A percentile compares a stretch with the other conserved stretches of the same genome.
These are phyloP conservation scores for Pseudoturritis turrita DNA, from an alignment of 345 rosid species.

Conservation along the genomic window DNA sequence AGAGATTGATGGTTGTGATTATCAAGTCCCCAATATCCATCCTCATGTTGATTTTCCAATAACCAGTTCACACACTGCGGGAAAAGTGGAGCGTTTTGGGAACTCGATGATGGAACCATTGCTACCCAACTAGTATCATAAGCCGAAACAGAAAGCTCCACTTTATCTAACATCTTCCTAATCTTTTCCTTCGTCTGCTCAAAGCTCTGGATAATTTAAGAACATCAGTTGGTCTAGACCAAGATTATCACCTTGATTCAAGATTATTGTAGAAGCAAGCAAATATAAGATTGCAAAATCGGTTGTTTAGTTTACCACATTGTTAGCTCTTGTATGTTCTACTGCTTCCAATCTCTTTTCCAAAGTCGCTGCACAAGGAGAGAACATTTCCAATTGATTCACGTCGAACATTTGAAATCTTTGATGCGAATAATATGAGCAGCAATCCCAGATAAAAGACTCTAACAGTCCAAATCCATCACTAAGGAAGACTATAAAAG, in stretches of 20 bases:
- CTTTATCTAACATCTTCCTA: slow-evolving; percentile 54
- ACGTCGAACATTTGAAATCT: neutral
- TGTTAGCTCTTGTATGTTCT: slow-evolving; percentile 21
- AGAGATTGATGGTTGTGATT: slow-evolving; percentile 36
- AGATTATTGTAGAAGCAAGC: neutral
- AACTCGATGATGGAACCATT: slow-evolving; percentile 66
- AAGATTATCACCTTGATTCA: neutral
- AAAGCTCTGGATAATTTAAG: slow-evolving; percentile 31
- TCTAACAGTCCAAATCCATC: neutral
- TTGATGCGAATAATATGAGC: neutral
- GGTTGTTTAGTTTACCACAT: slow-evolving; percentile 36
- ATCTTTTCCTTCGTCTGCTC: slow-evolving; percentile 48
- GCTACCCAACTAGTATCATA: slow-evolving; percentile 96
- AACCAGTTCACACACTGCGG: slow-evolving; percentile 72
- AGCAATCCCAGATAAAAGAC: neutral
- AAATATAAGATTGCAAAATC: neutral
- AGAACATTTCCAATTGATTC: slow-evolving; percentile 1
- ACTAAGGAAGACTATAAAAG: neutral
- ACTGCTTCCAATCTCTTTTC: slow-evolving; percentile 25
- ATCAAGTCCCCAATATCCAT: slow-evolving; percentile 85
- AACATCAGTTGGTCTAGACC: neutral
- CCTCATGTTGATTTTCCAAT: slow-evolving; percentile 60
- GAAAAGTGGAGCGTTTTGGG: slow-evolving; percentile 51
- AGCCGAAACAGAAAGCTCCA: slow-evolving; percentile 64
- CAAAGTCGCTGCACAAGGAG: slow-evolving; percentile 32